Base-by-base conservation (phyloP, 2,329 filamentous ascomycete species). In the Gyromitra esculenta region DNA sequence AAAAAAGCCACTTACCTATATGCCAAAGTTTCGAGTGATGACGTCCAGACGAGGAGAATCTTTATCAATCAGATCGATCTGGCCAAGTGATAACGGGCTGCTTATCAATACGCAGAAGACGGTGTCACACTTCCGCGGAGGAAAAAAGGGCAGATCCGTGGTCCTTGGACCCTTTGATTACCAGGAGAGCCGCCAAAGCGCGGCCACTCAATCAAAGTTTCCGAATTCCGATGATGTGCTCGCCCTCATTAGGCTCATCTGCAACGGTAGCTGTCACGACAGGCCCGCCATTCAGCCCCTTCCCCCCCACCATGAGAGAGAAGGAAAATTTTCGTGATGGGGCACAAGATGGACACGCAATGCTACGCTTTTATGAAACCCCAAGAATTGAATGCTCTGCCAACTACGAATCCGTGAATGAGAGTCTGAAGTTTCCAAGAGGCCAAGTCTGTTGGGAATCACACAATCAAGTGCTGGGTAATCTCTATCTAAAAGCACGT, bases 11-110 rank as follows among this genome's bases (percentile, higher is more conserved):
- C 41, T 18, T 13, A 31, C 50, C 18, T 35, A 21, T 57, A 68
- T 35, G 15, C 63, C n/a, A 35, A 52, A 39, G 43, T 59, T 21
- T 62, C 45, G 21, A 25, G 13, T 43, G 54, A 67, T 60, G 48
- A 67, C 35, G 54, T 68, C 63, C 43, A n/a, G 37, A 21, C 52
- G 41, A 52, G 21, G 5, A 50, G 52, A 37, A 21, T 45, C 48
- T 62, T 13, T 62, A 18, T 62, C 52, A 68, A 67, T 73, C 72
- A 74, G 56, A 74, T 74, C 18, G 25, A 75, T 75, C 72, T 64
- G 5, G 54, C 66, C 66, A 60, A 69, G 66, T 9, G 54, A 60
- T 60, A 57, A 11, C 37, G 39, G 41, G 6, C n/a, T 60, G 52
- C 62, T 67, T 67, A 62, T 54, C 41, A 66, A 73, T 43, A 48